Base-by-base conservation (phyloP, 176 grass and related monocot genomes). In the Zoysia pacifica region DNA sequence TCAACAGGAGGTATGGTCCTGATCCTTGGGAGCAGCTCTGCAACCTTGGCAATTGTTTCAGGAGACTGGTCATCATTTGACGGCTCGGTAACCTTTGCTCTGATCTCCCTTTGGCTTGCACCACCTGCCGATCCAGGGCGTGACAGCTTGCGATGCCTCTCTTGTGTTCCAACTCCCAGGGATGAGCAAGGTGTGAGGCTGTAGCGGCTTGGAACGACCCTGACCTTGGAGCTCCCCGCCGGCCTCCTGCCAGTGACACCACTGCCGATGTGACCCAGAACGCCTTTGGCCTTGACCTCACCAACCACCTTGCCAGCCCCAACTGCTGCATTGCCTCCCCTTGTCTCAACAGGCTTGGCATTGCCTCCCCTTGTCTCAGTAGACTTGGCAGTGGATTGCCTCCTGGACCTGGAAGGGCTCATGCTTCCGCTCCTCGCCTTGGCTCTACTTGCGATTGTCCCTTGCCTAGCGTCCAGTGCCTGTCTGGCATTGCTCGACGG, bases 191-290 rank as follows among this genome's bases (percentile, higher is more conserved):
- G 79, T 0, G 89, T 88, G 58, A 95, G 76, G 85, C 90, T 95
- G 77, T 99, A 99, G 63, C 96, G 96, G 84, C 96, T 99, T 0
- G 93, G 81, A 12, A 99, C 77, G 35, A 91, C 54, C 84, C 92
- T 86, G 11, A 72, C 82, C 79, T 91, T 95, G 50, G 78, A 70
- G 65, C 81, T 74, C 67, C 86, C 84, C 3, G 88, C 85, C 47
- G 87, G 79, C 88, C 86, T 91, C 85, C 70, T 99, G 7, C 15
- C 74, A 80, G 56, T 65, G 19, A 65, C 5, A 18, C 9, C 71
- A 7, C 2, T 83, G 48, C 77, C 11, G 11, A 35, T 64, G 15
- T 78, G 87, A 48, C 40, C 78, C 48, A 51, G 44, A 5, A 50
- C 64, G 38, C 48, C 72, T 69, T 79, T 93, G 11, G 59, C 44